Evolutionary conservation across 106 monocot genomes (phyloP).

Genomic region (Dendrobium nobile): DNA sequence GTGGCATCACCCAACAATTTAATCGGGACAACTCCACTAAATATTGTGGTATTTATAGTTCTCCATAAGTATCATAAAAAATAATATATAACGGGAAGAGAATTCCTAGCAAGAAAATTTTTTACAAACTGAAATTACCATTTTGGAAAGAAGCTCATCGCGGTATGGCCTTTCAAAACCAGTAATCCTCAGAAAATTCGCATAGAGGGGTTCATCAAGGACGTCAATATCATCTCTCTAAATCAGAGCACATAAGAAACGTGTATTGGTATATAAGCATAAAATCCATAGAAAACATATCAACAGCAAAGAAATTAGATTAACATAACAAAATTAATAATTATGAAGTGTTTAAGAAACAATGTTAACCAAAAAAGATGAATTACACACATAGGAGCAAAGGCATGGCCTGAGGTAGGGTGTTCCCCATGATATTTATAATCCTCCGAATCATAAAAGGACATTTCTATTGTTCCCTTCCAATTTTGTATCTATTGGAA

Average conservation of each 20-base stretch:
- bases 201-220: conserved; percentile 91
- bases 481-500: neutral
- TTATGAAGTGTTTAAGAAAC: neutral
- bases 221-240: conserved; percentile 93
- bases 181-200: conserved; percentile 58
- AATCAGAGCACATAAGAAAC: neutral
- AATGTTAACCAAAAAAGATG: neutral
- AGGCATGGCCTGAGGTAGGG: neutral
- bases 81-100: neutral
- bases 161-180: conserved; percentile 71
- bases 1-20: neutral
- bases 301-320: neutral
- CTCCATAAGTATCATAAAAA: neutral
- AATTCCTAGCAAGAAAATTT: neutral
- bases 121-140: conserved; percentile 26
- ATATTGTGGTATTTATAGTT: neutral
- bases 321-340: neutral
- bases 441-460: neutral
- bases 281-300: conserved; percentile 1
- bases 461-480: neutral
- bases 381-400: neutral
- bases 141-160: conserved; percentile 63
- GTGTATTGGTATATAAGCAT: neutral
- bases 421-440: neutral
- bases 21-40: neutral